These are phyloP conservation scores for Teunomyces pallodes DNA, from an alignment of 805 yeast species.

Conservation along the genomic window DNA sequence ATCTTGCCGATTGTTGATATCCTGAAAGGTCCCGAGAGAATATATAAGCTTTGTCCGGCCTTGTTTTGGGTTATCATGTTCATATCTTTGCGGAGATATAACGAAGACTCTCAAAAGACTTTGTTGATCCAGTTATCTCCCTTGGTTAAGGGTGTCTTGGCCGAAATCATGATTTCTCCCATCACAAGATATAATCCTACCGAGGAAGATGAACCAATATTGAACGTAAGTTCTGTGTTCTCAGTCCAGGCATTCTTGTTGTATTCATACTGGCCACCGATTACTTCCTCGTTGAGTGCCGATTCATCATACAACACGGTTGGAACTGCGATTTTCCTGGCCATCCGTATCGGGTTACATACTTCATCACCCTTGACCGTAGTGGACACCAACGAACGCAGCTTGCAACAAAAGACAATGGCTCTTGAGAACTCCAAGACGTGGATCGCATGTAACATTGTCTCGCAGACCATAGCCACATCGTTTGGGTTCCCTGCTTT, in stretches of 20 bases:
- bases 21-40: slow-evolving; percentile 72
- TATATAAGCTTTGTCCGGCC: slow-evolving; percentile 79
- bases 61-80: slow-evolving; percentile 92
- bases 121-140: slow-evolving; percentile 65
- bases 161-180: slow-evolving; percentile 88
- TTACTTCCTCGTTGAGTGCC: slow-evolving; percentile 90
- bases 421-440: slow-evolving; percentile 80
- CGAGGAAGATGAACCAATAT: slow-evolving; percentile 74
- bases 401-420: slow-evolving; percentile 38
- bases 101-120: slow-evolving; percentile 28
- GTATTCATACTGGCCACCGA: slow-evolving; percentile 94
- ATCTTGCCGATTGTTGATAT: slow-evolving; percentile 87
- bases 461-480: slow-evolving; percentile 85
- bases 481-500: slow-evolving; percentile 95
- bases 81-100: slow-evolving; percentile 61
- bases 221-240: slow-evolving; percentile 87
- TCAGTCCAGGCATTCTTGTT: slow-evolving; percentile 90
- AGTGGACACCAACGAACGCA: background rate
- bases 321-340: slow-evolving; percentile 90
- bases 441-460: slow-evolving; percentile 92
- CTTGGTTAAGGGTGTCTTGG: slow-evolving; percentile 68
- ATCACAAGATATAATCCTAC: slow-evolving; percentile 80
- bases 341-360: slow-evolving; percentile 87
- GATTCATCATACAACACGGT: slow-evolving; percentile 95
- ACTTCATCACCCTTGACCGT: slow-evolving; percentile 38